Evolutionary conservation across 306 rosid species (phyloP).

Genomic region (Inga laurina): DNA sequence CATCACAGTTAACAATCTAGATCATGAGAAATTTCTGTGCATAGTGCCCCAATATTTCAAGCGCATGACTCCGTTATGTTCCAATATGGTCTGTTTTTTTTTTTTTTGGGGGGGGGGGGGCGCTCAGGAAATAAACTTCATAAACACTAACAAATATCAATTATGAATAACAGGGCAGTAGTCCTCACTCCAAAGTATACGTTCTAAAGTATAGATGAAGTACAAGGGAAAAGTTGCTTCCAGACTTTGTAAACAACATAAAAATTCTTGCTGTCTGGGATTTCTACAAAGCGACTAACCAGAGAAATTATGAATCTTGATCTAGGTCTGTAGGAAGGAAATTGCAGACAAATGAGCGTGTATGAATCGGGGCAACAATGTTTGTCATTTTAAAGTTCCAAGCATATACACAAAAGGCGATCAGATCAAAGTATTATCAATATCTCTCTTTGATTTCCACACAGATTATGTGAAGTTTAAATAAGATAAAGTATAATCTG

Average conservation of each 20-base stretch:
- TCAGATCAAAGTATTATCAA: conserved; percentile 15
- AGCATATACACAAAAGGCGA: conserved; percentile 15
- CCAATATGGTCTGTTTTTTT: neutral
- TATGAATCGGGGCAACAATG: conserved; percentile 6
- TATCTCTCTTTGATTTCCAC: conserved; percentile 16
- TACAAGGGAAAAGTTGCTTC: conserved; percentile 11
- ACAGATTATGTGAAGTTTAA: conserved; percentile 22
- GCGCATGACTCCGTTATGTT: conserved; percentile 4
- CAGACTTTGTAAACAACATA: neutral
- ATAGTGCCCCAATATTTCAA: conserved; percentile 22
- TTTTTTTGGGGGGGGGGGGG: too few species aligned
- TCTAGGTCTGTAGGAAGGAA: conserved; percentile 18
- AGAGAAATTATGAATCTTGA: neutral
- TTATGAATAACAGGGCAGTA: conserved; percentile 12
- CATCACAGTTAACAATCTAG: conserved; percentile 24
- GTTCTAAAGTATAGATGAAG: conserved; percentile 13
- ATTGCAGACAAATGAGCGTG: conserved; percentile 9
- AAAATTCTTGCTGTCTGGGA: conserved; percentile 8
- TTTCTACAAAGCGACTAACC: conserved; percentile 18
- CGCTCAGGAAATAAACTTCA: neutral
- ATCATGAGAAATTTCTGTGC: conserved; percentile 12
- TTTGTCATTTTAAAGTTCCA: conserved; percentile 26
- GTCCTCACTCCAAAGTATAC: conserved; percentile 7
- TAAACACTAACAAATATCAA: conserved; percentile 14
- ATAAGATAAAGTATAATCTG: conserved; percentile 21